These are phyloP conservation scores for Globisporangium abappressorium DNA, from an alignment of 352 stramenopile species.

Conservation along the genomic window DNA sequence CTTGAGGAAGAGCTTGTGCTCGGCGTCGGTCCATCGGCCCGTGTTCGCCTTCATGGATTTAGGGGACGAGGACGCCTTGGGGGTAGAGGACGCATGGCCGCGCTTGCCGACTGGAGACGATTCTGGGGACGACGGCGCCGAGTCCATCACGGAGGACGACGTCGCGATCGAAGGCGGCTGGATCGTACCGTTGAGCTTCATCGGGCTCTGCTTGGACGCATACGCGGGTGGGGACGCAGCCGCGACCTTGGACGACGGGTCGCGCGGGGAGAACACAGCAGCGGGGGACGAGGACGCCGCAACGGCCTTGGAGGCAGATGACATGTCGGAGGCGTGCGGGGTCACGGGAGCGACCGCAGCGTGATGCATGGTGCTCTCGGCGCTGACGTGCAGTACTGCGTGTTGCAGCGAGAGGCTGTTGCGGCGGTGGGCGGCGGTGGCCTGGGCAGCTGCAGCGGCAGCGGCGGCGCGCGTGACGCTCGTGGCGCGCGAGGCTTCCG, in stretches of 20 bases:
- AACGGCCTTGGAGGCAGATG: background rate
- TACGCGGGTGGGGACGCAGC: slow-evolving; percentile 11
- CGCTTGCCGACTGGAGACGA: slow-evolving; percentile 17
- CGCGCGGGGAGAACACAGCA: slow-evolving; percentile 48
- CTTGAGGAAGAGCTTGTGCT: slow-evolving; percentile 88
- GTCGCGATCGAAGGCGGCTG: slow-evolving; percentile 16
- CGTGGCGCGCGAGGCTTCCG: slow-evolving; percentile 19
- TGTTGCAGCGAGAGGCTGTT: slow-evolving; percentile 54
- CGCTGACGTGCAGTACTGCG: slow-evolving; percentile 15
- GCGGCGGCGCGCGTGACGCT: slow-evolving; percentile 19
- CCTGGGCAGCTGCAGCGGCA: slow-evolving; percentile 8
- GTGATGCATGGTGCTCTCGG: slow-evolving; percentile 17
- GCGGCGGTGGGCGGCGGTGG: slow-evolving; percentile 25
- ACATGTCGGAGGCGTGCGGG: slow-evolving; percentile 27
- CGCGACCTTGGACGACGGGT: slow-evolving; percentile 45
- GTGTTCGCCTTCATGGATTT: slow-evolving; percentile 64
- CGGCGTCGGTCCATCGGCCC: slow-evolving; percentile 79
- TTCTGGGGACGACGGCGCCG: slow-evolving; percentile 9
- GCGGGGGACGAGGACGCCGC: slow-evolving; percentile 4
- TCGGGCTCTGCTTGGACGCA: slow-evolving; percentile 8
- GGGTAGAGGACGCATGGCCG: background rate
- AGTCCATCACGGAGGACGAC: slow-evolving; percentile 10
- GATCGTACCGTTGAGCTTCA: background rate
- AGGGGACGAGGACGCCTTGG: slow-evolving; percentile 12
- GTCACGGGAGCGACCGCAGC: slow-evolving; percentile 36